Evolutionary conservation across 1,284 basidiomycete genomes (phyloP), one percentile per base, ranked within the genome.

Genomic region (Austroboletus sp.): DNA sequence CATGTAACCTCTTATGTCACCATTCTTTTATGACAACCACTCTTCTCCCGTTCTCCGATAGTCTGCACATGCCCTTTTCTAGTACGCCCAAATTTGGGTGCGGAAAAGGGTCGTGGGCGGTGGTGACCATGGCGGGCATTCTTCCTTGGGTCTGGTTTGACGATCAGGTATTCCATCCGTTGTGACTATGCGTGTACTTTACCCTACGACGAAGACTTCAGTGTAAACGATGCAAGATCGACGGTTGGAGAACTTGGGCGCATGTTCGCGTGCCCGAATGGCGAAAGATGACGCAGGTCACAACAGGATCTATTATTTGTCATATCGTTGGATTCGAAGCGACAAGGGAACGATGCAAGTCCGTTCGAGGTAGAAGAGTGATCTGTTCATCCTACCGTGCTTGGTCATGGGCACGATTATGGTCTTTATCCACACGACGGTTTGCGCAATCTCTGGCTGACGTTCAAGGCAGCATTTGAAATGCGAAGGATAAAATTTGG

Each of bases 41-140:
- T 17, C 13, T 15, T 4, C 12, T 5, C 17, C 7, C 6, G 10
- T 29, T 13, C 13, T 4, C 19, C 32, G 32, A 36, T 9, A 45
- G 46, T 45, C 41, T 41, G 33, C 33, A 44, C 17, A 48, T 36
- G 2, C 46, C 40, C 48, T 36, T 57, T 46, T 57, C 54, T 21
- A 45, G 51, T 9, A 44, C 40, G 56, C 54, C 51, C 46, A 46
- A 19, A 36, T 46, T 21, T 54, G 56, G 53, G 50, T 45, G 37
- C 54, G 30, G 53, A 51, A 45, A 40, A 29, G 35, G 44, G 44
- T 41, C 16, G 36, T 21, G 1, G 44, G 57, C 32, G 31, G 40
- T 48, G 50, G 47, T 48, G 47, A 46, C 29, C 3, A 29, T 3
- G 13, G 3, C 15, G 9, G 26, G 15, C 38, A 40, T 54, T 40